These are phyloP conservation scores for Fraxinus albicans DNA, from an alignment of 305 asterid species.

Conservation along the genomic window DNA sequence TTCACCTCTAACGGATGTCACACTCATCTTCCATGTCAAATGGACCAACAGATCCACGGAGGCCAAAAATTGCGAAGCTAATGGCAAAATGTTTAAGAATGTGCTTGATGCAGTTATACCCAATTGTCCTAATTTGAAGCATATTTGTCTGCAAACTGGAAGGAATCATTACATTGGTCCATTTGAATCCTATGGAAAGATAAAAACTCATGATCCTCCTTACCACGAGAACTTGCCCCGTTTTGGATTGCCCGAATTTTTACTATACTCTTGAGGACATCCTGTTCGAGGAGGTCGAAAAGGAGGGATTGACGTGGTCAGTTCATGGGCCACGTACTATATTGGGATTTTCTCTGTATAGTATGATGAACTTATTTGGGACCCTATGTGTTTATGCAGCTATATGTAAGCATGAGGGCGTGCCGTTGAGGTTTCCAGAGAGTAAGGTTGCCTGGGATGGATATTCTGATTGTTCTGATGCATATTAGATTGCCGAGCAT, in stretches of 20 bases:
- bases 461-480: constrained; percentile 20
- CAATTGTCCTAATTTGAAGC: neutral
- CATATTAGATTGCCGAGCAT: constrained; percentile 16
- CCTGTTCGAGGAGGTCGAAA: neutral
- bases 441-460: constrained; percentile 19
- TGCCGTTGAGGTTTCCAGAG: constrained; percentile 21
- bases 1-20: constrained; percentile 5
- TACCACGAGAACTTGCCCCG: constrained; percentile 9
- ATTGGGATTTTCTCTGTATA: neutral
- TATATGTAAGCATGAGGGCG: neutral
- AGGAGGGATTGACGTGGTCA: constrained; percentile 2
- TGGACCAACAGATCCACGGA: neutral
- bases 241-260: constrained; percentile 8
- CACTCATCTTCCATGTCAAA: constrained; percentile 18
- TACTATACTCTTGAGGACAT: constrained; percentile 16
- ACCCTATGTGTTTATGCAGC: neutral
- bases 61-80: neutral
- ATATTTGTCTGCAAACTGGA: constrained; percentile 14
- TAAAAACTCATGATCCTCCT: constrained; percentile 16
- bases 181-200: neutral
- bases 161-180: neutral
- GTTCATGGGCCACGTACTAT: constrained; percentile 14
- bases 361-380: neutral
- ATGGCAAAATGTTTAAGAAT: constrained; percentile 16
- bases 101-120: constrained; percentile 8